These are phyloP conservation scores for Citrus maxima DNA, from an alignment of 345 rosid species.

Conservation along the genomic window DNA sequence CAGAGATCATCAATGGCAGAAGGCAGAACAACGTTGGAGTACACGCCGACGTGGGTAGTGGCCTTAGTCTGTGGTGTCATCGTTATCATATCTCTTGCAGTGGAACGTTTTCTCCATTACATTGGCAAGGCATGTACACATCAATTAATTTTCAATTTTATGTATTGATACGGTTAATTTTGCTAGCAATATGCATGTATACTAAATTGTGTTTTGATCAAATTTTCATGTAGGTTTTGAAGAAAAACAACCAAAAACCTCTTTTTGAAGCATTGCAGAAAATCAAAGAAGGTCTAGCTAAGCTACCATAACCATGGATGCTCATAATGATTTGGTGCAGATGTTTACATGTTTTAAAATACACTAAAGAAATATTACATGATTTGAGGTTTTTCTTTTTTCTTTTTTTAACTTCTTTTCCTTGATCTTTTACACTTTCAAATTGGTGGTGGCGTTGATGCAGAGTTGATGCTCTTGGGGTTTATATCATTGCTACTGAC, in stretches of 20 bases:
- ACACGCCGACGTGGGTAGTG: constrained; percentile 84
- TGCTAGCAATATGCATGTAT: no score
- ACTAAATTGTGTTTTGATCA: no score
- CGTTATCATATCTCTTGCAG: constrained; percentile 59
- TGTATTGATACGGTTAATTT: no score
- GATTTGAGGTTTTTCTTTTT: no score
- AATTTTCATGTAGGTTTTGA: constrained; percentile 37
- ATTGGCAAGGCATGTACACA: constrained; percentile 56
- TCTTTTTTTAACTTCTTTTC: no score
- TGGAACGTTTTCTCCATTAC: constrained; percentile 64
- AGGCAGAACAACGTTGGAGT: constrained; percentile 60
- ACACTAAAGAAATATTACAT: background rate
- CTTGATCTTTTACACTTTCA: no score
- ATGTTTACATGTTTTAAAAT: no score
- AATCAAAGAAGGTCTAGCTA: constrained; percentile 66
- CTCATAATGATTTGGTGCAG: no score
- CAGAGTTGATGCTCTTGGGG: constrained; percentile 92
- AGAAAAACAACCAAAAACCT: constrained; percentile 62
- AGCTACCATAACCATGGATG: no score
- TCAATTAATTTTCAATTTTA: background rate
- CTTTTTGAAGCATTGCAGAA: constrained; percentile 76
- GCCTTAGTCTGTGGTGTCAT: constrained; percentile 75
- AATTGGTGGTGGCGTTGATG: background rate
- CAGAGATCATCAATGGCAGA: constrained; percentile 34
- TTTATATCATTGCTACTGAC: constrained; percentile 76